phyloP scores from a whole-genome alignment of 768 basidiomycete genomes.

The Cyathus striatus region DNA sequence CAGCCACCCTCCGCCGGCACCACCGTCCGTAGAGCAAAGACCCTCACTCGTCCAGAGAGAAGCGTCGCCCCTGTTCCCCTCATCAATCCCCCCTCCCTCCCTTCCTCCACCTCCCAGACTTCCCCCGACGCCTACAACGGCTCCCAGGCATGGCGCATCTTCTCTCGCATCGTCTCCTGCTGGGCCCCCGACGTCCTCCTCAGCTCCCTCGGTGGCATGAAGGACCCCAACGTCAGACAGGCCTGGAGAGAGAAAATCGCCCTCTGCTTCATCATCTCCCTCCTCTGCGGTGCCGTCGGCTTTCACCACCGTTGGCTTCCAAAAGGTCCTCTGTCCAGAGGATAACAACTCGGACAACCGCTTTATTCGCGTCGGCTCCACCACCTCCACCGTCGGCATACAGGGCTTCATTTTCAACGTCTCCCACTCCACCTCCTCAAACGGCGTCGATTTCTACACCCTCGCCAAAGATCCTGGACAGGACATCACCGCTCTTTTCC shows the following conservation, averaged over 20 bases:
- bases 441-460: constrained; percentile 51
- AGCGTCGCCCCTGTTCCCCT: constrained; percentile 69
- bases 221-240: constrained; percentile 71
- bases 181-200: constrained; percentile 87
- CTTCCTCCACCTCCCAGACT: neutral
- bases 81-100: constrained; percentile 23
- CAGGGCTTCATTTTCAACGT: constrained; percentile 77
- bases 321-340: constrained; percentile 85
- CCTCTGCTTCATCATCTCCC: constrained; percentile 78
- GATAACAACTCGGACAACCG: constrained; percentile 34
- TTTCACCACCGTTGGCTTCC: constrained; percentile 94
- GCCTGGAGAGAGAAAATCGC: constrained; percentile 99
- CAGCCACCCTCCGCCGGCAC: constrained; percentile 47
- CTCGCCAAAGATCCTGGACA: constrained; percentile 64
- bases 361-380: constrained; percentile 53
- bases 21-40: constrained; percentile 86
- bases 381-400: constrained; percentile 64
- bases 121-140: constrained; percentile 31
- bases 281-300: constrained; percentile 77
- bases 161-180: constrained; percentile 75
- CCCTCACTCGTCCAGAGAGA: constrained; percentile 93
- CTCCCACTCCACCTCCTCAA: constrained; percentile 43
- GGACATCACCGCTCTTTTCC: constrained; percentile 88
- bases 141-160: constrained; percentile 72
- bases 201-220: constrained; percentile 70